Evolutionary conservation across 2,329 filamentous ascomycete genomes (phyloP).

Genomic region (Exophiala sp.): DNA sequence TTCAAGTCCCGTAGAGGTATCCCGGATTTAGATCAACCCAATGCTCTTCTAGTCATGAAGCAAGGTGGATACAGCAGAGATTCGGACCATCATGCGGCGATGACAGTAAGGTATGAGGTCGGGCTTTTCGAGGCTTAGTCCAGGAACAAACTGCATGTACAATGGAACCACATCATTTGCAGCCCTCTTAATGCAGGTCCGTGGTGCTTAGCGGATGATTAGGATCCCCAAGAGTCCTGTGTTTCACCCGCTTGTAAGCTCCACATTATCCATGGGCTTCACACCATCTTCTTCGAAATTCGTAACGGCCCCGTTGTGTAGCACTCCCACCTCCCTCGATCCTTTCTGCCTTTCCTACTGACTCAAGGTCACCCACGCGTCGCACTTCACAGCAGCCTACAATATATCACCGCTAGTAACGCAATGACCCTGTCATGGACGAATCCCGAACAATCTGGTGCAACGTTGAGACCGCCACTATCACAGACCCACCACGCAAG

Average conservation of each 20-base stretch:
- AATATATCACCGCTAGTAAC: neutral
- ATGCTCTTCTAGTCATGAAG: no score
- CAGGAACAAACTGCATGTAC: conserved; percentile 3
- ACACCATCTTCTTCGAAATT: neutral
- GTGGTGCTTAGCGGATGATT: neutral
- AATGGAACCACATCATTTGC: neutral
- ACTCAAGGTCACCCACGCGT: neutral
- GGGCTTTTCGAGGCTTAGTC: conserved; percentile 5
- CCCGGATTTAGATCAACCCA: no score
- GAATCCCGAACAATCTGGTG: neutral
- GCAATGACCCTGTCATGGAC: neutral
- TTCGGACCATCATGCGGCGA: no score
- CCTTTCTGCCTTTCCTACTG: neutral
- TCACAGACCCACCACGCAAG: neutral
- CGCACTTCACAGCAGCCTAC: neutral
- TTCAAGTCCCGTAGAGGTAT: no score
- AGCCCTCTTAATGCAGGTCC: conserved; percentile 1
- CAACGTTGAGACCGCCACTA: neutral
- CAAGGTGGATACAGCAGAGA: no score
- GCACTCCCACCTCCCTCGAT: neutral
- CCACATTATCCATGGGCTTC: conserved; percentile 8
- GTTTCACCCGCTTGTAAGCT: conserved; percentile 13
- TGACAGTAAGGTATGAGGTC: neutral
- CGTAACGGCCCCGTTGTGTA: neutral
- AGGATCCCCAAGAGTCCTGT: neutral